A percentile compares a stretch with the other conserved stretches of the same genome.
Evolutionary conservation across 495 filamentous ascomycete species (phyloP).

Genomic region (Endocarpon pusillum): DNA sequence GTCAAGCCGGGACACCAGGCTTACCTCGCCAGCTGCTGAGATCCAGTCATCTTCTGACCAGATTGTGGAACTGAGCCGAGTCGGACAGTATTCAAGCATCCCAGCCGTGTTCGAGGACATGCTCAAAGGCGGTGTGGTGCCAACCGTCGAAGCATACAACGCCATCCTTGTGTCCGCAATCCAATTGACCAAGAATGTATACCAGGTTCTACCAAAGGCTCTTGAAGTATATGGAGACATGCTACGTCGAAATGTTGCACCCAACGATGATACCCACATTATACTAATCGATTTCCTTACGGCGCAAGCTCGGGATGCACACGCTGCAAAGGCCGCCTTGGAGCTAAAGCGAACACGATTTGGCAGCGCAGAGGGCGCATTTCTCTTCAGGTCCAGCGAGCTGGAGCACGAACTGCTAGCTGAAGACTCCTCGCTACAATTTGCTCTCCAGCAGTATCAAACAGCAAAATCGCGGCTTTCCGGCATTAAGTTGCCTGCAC

Average conservation of each 20-base stretch:
- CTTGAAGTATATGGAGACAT: slow-evolving; percentile 93
- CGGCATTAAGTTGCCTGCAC: slow-evolving; percentile 40
- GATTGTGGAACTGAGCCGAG: slow-evolving; percentile 50
- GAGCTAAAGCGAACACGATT: slow-evolving; percentile 63
- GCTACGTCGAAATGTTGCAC: slow-evolving; percentile 67
- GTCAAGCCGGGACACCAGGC: slow-evolving; percentile 6
- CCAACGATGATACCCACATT: slow-evolving; percentile 71
- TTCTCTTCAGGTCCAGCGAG: slow-evolving; percentile 76
- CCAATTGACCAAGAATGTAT: slow-evolving; percentile 46
- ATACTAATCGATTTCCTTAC: slow-evolving; percentile 70
- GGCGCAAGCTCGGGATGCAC: slow-evolving; percentile 55
- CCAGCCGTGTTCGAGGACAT: slow-evolving; percentile 77
- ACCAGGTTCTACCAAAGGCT: slow-evolving; percentile 71
- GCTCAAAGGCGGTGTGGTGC: slow-evolving; percentile 58
- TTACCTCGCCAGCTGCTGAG: slow-evolving; percentile 25
- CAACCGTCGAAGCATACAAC: slow-evolving; percentile 76
- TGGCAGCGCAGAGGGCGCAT: slow-evolving; percentile 75
- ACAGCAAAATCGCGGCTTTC: slow-evolving; percentile 39
- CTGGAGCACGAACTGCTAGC: slow-evolving; percentile 63
- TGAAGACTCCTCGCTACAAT: slow-evolving; percentile 70
- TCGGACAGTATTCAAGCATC: slow-evolving; percentile 62
- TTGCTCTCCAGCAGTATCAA: slow-evolving; percentile 73
- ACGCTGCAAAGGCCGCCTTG: slow-evolving; percentile 46
- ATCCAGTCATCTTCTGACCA: slow-evolving; percentile 55
- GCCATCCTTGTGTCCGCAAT: slow-evolving; percentile 71